Evolutionary conservation across 352 stramenopile species (phyloP), one percentile per base, ranked within the genome.

Genomic region (Pythium coloratum): DNA sequence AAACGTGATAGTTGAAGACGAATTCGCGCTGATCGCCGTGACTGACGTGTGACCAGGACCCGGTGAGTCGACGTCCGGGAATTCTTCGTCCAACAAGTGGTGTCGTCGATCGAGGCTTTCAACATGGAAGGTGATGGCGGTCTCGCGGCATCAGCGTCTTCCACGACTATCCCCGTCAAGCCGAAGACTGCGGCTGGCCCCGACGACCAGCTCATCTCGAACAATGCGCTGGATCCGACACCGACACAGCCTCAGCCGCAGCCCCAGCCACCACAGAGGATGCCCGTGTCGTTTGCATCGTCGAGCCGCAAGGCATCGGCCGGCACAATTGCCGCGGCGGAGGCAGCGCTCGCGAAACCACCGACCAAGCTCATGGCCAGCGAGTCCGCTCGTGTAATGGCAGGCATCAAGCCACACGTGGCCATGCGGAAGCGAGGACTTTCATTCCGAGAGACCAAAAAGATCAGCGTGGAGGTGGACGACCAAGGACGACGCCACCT

Each of bases 391-490:
- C 78, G 76, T 3, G 60, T 78, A 24, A 71, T 88, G 58, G 64
- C 67, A 0, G 83, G 83, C 0, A 62, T 91, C 24, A 90, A 84
- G 58, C 82, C 84, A 8, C 77, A 85, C 33, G 70, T 89, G 3
- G 73, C 80, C 0, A 30, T 91, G 56, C 79, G 77, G 12, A 90
- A 90, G 60, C 79, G 84, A 10, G 82, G 84, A 0, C 67, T 84
- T 58, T 93, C 84, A 6, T 93, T 93, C 44, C 73, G 73, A 56
- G 85, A 92, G 65, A 91, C 82, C 13, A 80, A 68, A 33, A 86
- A 61, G 0, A 84, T 93, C 54, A 70, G 73, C 55, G 70, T 75
- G 1, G 77, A 63, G 0, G 75, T 88, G 7, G 83, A 90, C 62
- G 69, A 75, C 3, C 71, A 90, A 7, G 85, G 85, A 2, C 72